These are phyloP conservation scores for Sideroxylon spinosum DNA, from an alignment of 179 eudicot species.

Conservation along the genomic window DNA sequence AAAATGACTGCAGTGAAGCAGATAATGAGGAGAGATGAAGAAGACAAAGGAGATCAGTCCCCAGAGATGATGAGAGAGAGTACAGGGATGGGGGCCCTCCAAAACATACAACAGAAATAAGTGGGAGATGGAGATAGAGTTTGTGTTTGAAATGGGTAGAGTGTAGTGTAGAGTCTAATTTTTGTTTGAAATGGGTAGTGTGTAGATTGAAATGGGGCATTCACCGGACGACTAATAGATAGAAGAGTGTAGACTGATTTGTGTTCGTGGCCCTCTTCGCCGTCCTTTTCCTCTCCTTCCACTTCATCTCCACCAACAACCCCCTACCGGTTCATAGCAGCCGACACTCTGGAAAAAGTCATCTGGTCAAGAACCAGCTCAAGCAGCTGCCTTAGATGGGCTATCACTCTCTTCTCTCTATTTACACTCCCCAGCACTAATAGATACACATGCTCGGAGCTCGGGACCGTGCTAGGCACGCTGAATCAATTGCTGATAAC, in stretches of 20 bases:
- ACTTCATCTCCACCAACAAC: constrained; percentile 68
- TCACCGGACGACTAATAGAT: too few species aligned
- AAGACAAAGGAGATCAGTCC: constrained; percentile 6
- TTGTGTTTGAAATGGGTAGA: too few species aligned
- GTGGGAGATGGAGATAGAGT: too few species aligned
- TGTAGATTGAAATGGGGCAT: too few species aligned
- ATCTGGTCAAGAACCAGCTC: constrained; percentile 39
- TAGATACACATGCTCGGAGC: too few species aligned
- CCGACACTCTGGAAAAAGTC: constrained; percentile 68
- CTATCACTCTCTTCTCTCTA: constrained; percentile 54
- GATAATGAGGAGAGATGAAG: constrained; percentile 25
- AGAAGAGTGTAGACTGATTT: too few species aligned
- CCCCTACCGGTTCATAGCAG: constrained; percentile 73
- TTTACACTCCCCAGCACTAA: constrained; percentile 54
- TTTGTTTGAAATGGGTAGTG: too few species aligned
- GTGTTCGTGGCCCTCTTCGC: constrained; percentile 87
- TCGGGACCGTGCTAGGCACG: too few species aligned
- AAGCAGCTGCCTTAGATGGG: constrained; percentile 48
- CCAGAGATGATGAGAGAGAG: constrained; percentile 21
- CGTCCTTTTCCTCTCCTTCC: constrained; percentile 78
- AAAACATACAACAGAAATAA: constrained; percentile 70
- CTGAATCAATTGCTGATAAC: too few species aligned
- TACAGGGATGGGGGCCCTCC: constrained; percentile 30
- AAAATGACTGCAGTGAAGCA: constrained; percentile 39
- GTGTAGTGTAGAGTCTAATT: too few species aligned